Evolutionary conservation across 202 grass and related monocot genomes (phyloP), one percentile per base, ranked within the genome.

Genomic region (Setaria italica): DNA sequence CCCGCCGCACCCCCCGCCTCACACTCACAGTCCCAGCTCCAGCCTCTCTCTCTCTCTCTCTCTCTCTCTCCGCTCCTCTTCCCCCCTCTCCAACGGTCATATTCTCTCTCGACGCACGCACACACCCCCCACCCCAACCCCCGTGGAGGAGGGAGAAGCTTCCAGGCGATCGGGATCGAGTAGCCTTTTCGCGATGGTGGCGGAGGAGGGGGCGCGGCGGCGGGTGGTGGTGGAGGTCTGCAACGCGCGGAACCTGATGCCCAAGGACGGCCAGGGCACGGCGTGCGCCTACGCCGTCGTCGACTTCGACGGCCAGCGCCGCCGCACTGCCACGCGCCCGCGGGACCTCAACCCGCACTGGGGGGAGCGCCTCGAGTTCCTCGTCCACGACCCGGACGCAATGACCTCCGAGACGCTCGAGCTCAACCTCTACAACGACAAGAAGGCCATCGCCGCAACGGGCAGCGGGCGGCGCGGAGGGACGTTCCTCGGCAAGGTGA

Each of bases 401-500:
- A 92, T 99, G 97, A 15, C 30, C 3, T 12, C 48, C 55, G 88
- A 94, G 68, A 92, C 90, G 70, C 90, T 99, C 56, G 94, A 96
- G 87, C 85, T 99, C 90, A 96, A 99, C 88, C 90, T 99, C 35
- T 99, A 99, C 78, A 99, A 99, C 91, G 97, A 99, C 85, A 99
- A 94, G 93, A 96, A 92, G 87, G 82, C 80, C 69, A 32, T 72
- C 35, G 72, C 82, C 0, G 81, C 59, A 4, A 43, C 58, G 34
- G 95, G 78, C 4, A 65, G 76, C 7, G 89, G 74, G 1, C 85
- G 85, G 2, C 51, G 93, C 8, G 64, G 90, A 0, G 90, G 89
- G 39, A 99, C 94, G 2, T 99, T 99, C 77, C 88, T 99, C 39
- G 97, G 97, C 4, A 99, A 96, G 87, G 97, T 99, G 51, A 99